These are phyloP conservation scores for Candida xiaguanensis DNA, from an alignment of 805 yeast species.

Conservation along the genomic window DNA sequence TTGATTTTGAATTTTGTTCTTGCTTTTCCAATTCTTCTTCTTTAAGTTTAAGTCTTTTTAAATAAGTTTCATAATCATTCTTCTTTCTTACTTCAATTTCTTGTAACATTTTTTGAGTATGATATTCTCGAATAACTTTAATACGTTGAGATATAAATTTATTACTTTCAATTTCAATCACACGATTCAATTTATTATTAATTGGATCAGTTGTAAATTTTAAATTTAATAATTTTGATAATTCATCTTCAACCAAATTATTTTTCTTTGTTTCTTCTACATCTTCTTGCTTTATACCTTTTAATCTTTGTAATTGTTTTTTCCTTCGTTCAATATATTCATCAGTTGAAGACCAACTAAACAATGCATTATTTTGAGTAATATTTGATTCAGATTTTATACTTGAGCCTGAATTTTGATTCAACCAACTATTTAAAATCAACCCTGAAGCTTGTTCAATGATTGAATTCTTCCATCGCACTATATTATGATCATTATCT, in stretches of 20 bases:
- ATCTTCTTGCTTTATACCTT: slow-evolving; percentile 7
- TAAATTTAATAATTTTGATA: slow-evolving; percentile 9
- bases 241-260: background rate
- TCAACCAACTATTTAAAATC: slow-evolving; percentile 22
- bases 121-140: slow-evolving; percentile 34
- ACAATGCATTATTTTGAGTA: slow-evolving; percentile 28
- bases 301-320: slow-evolving; percentile 3
- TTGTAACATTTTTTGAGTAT: slow-evolving; percentile 32
- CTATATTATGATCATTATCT: slow-evolving; percentile 12
- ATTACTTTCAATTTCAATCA: slow-evolving; percentile 35
- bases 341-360: slow-evolving; percentile 43
- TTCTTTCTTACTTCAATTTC: slow-evolving; percentile 37
- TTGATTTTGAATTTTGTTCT: slow-evolving; percentile 11
- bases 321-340: slow-evolving; percentile 29
- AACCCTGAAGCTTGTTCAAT: slow-evolving; percentile 18
- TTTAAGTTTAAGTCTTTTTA: slow-evolving; percentile 30
- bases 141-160: slow-evolving; percentile 37
- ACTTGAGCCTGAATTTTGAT: slow-evolving; percentile 1
- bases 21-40: slow-evolving; percentile 38
- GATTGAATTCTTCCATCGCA: slow-evolving; percentile 29
- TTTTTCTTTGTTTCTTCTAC: background rate
- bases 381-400: slow-evolving; percentile 7
- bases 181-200: slow-evolving; percentile 21
- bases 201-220: slow-evolving; percentile 17
- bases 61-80: slow-evolving; percentile 36